These are phyloP conservation scores for Leptodontidium sp. DNA, from an alignment of 2,329 filamentous ascomycete species.

Conservation along the genomic window DNA sequence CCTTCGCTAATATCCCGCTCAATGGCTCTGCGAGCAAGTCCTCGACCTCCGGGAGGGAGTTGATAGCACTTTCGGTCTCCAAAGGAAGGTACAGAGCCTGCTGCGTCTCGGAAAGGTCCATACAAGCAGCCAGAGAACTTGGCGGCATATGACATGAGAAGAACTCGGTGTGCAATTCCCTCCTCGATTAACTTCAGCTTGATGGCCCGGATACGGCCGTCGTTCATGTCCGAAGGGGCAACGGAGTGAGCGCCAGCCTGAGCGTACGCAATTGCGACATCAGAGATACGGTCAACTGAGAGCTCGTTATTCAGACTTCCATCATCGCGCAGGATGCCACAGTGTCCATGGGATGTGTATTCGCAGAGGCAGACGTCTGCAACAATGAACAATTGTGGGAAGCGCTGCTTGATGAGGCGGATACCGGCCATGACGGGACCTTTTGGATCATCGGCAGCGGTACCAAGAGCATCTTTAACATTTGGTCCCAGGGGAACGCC, in stretches of 20 bases:
- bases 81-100: slow-evolving; percentile 88
- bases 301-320: slow-evolving; percentile 91
- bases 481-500: slow-evolving; percentile 85
- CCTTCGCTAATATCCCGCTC: slow-evolving; percentile 90
- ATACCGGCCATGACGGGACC: slow-evolving; percentile 92
- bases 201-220: slow-evolving; percentile 95
- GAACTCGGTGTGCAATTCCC: slow-evolving; percentile 87
- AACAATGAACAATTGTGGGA: slow-evolving; percentile 90
- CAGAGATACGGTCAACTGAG: slow-evolving; percentile 92
- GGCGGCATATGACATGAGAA: slow-evolving; percentile 97
- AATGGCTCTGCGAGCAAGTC: slow-evolving; percentile 90
- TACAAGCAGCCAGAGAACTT: slow-evolving; percentile 98
- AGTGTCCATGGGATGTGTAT: slow-evolving; percentile 98
- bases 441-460: slow-evolving; percentile 88
- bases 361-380: slow-evolving; percentile 97
- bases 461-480: slow-evolving; percentile 90
- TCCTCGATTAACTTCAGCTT: slow-evolving; percentile 97
- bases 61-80: slow-evolving; percentile 98
- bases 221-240: slow-evolving; percentile 98
- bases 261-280: slow-evolving; percentile 98
- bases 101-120: slow-evolving; percentile 95
- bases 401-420: slow-evolving; percentile 81
- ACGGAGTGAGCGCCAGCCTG: slow-evolving; percentile 95
- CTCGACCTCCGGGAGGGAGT: slow-evolving; percentile 89
- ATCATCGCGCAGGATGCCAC: slow-evolving; percentile 93